Base-by-base conservation (phyloP, 225 moss, liverwort and hornwort species). In the Bryoerythrophyllum caledonicum region DNA sequence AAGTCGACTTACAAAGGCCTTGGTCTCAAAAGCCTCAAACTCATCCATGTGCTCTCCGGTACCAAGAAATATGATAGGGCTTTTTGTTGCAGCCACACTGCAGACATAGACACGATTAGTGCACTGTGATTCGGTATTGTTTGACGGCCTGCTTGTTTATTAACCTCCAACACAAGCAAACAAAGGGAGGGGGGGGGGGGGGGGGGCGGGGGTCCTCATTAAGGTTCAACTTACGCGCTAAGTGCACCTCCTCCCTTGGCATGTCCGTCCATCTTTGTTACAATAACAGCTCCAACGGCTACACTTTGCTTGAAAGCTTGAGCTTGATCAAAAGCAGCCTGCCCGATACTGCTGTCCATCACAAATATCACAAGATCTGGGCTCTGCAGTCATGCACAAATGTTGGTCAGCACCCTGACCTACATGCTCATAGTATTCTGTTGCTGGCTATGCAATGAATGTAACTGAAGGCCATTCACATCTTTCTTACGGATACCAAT, bases 1-100 rank as follows among this genome's bases (percentile, higher is more conserved):
- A 71, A 93, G 81, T 15, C 93, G 89, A 68, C 89, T 89, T 52
- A 93, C 93, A 52, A 93, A 93, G 65, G 93, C 84, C 73, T 91
- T 93, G 6, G 91, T 89, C 79, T 93, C 93, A 26, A 93, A 93
- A 8, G 73, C 68, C 75, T 93, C 93, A 74, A 93, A 93, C 70
- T 93, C 93, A 74, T 93, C 89, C 93, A 93, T 91, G 66, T 93
- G 93, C 78, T 93, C 93, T 69, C 93, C 93, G 20, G 93, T 93
- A 81, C 91, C 93, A 46, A 93, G 78, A 57, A 93, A 93, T 52
- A 93, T 91, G 25, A 93, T 84, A 10, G 93, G 93, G 78, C 93
- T 93, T 58, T 93, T 93, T 55, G 93, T 93, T 24, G 93, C 93
- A 65, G 93, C 72, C 52, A 93, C 93, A 71, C 92, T 92, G 82